Evolutionary conservation across 2,329 filamentous ascomycete species (phyloP), one percentile per base, ranked within the genome.

Genomic region (Aschersonia sp.): DNA sequence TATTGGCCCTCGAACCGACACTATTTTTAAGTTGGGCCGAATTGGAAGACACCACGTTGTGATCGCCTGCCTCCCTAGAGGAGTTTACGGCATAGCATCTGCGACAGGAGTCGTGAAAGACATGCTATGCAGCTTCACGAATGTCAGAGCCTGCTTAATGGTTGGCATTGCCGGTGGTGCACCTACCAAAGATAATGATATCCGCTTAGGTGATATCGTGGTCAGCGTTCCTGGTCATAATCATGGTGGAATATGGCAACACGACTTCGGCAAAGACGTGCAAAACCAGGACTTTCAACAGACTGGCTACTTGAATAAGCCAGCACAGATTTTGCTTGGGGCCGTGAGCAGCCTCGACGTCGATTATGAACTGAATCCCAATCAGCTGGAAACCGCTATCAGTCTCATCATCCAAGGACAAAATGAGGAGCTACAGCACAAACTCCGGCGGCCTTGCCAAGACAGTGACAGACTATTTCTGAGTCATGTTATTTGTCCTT

Each of bases 121-220:
- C 33, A 57, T 64, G 52, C 37, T 55, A 1, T 51, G 44, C 3
- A 64, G 53, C 47, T 65, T 63, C 42, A 55, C 56, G 0, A 55
- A 58, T 4, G 41, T 67, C 4, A 46, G 53, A 8, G 47, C 62
- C 5, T 56, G 58, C 2, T 43, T 48, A 2, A 42, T 48, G 44
- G 49, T 50, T 29, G 49, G 46, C 12, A 43, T 50, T 9, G 49
- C 57, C 1, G 63, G 63, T 4, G 65, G 63, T 4, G 61, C 55
- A 0, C 65, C 65, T 47, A 68, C 50, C 42, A 0, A 3, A 1
- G 49, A 56, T 5, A 49, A 62, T 14, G 63, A 68, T 9, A 58
- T 68, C 1, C 58, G 63, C 4, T 54, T 60, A 0, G 58, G 58
- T 1, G 57, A 60, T 33, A 29, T 60, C 1, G 54, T 58, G 0